Evolutionary conservation across 139 green algal species (phyloP).

Genomic region (Pleodorina starrii): DNA sequence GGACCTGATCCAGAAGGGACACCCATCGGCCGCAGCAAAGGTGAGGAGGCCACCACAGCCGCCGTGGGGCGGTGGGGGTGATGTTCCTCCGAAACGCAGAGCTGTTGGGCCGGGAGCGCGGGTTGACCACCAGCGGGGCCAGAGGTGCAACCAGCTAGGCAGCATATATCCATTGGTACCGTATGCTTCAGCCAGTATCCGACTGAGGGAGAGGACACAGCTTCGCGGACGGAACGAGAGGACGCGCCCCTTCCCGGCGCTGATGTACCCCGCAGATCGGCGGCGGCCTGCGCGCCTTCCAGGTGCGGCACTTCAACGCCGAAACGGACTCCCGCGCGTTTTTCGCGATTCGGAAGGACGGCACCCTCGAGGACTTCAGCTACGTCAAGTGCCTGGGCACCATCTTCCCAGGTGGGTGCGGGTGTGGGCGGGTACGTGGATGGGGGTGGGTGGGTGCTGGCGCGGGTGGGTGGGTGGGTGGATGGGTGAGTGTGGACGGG

Average conservation of each 20-base stretch:
- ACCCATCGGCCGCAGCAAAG: conserved; percentile 74
- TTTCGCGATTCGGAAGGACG: conserved; percentile 72
- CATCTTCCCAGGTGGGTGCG: conserved; percentile 71
- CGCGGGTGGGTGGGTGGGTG: background rate
- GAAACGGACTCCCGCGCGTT: conserved; percentile 68
- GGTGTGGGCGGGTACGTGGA: background rate
- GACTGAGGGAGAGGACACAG: too few species aligned
- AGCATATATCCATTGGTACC: too few species aligned
- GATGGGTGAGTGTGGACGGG: background rate
- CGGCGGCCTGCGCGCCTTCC: conserved; percentile 64
- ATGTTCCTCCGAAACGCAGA: too few species aligned
- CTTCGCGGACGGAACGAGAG: too few species aligned
- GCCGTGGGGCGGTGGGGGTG: too few species aligned
- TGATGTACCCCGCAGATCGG: conserved; percentile 70
- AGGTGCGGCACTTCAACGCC: conserved; percentile 58
- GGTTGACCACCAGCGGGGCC: too few species aligned
- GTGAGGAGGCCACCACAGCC: too few species aligned
- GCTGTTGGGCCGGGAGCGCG: too few species aligned
- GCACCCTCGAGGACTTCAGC: conserved; percentile 81
- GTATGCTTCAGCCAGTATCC: too few species aligned
- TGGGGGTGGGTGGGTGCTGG: background rate
- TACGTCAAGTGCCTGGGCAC: conserved; percentile 81
- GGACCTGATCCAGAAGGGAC: conserved; percentile 78
- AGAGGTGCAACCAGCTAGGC: too few species aligned
- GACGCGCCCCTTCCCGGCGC: too few species aligned